Conservation (phyloP, 306 rosid genomes). For the Glycine soja region DNA sequence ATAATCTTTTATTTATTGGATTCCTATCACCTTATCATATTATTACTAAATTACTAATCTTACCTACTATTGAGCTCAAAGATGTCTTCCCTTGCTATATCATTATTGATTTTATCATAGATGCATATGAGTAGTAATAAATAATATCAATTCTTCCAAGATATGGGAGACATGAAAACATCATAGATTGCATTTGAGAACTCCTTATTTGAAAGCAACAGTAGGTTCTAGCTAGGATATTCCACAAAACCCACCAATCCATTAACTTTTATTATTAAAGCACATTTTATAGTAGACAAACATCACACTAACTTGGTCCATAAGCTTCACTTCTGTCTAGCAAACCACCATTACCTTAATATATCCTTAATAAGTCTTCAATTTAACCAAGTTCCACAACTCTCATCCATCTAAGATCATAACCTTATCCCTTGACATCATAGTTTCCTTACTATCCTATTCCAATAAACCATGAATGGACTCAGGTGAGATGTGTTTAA, state of each 20-base stretch:
- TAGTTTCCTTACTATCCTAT: slow-evolving; percentile 32
- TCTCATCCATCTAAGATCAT: slow-evolving; percentile 20
- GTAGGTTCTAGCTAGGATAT: background rate
- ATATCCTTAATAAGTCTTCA: slow-evolving; percentile 6
- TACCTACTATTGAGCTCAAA: background rate
- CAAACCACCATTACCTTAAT: background rate
- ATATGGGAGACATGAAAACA: background rate
- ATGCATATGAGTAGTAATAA: background rate
- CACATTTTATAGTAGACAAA: background rate
- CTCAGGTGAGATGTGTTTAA: background rate
- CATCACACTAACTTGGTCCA: slow-evolving; percentile 25
- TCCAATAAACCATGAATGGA: slow-evolving; percentile 11
- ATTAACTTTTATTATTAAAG: background rate
- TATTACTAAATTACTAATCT: background rate
- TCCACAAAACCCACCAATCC: slow-evolving; percentile 1
- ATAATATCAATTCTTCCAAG: slow-evolving; percentile 2
- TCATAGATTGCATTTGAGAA: background rate
- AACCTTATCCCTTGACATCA: background rate
- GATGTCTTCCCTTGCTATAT: background rate
- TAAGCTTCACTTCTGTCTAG: slow-evolving; percentile 7
- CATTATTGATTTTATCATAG: background rate
- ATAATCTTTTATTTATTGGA: background rate
- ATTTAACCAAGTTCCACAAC: background rate
- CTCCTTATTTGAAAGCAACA: background rate
- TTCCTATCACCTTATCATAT: background rate